Conservation (phyloP, 768 basidiomycete genomes). For the Scleroderma bovista region DNA sequence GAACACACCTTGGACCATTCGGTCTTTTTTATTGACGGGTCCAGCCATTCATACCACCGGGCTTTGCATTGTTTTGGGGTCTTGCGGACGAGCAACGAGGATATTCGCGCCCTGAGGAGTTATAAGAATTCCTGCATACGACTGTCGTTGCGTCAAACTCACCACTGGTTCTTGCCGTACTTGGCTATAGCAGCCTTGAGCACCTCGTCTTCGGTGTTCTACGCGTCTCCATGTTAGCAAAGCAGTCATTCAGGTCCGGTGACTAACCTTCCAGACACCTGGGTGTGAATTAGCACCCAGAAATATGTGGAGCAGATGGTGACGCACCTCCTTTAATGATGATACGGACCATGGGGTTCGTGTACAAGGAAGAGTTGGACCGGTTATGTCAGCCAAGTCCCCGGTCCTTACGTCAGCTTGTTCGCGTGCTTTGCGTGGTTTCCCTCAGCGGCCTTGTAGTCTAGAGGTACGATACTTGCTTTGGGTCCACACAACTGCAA, state of each 20-base stretch:
- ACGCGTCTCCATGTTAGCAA: constrained; percentile 9
- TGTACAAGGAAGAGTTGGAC: background rate
- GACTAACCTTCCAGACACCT: constrained; percentile 81
- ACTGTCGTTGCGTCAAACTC: constrained; percentile 12
- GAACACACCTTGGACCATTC: constrained; percentile 96
- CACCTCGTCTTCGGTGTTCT: constrained; percentile 98
- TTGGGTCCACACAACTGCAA: constrained; percentile 20
- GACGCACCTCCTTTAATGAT: constrained; percentile 84
- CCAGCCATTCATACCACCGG: constrained; percentile 99
- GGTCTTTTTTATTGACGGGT: constrained; percentile 99
- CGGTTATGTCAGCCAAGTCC: too few species aligned
- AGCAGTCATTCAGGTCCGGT: background rate
- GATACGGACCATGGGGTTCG: constrained; percentile 70
- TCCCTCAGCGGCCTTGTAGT: constrained; percentile 21
- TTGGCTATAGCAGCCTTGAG: constrained; percentile 98
- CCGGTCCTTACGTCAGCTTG: too few species aligned
- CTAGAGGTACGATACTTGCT: constrained; percentile 32
- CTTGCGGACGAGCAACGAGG: constrained; percentile 93
- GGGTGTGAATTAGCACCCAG: constrained; percentile 2
- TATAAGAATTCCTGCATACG: background rate
- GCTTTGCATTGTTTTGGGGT: constrained; percentile 99
- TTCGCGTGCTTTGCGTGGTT: too few species aligned
- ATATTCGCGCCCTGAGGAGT: constrained; percentile 83
- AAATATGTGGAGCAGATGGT: background rate
- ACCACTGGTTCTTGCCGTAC: constrained; percentile 97